A percentile compares a stretch with the other conserved stretches of the same genome.
Conservation (phyloP, 352 stramenopile genomes). For the Thraustochytrium striatum region DNA sequence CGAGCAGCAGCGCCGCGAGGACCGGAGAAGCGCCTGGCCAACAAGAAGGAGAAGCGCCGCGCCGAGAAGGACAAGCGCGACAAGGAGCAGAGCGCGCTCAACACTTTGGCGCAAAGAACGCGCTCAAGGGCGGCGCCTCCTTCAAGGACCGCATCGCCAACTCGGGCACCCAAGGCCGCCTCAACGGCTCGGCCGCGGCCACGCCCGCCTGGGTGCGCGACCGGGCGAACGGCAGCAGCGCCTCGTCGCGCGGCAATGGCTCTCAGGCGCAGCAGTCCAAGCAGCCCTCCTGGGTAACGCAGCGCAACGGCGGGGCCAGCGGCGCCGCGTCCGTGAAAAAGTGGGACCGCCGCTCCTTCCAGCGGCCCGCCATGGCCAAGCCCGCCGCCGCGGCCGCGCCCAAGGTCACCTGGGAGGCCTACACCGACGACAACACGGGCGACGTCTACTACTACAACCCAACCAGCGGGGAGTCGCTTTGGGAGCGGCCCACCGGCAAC, state of each 20-base stretch:
- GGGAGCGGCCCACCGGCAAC: conserved; percentile 10
- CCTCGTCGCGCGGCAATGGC: no score
- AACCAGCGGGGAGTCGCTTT: conserved; percentile 8
- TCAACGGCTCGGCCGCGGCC: background rate
- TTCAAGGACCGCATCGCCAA: conserved; percentile 15
- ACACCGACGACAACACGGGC: conserved; percentile 25
- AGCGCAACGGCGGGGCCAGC: no score
- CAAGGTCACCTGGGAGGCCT: conserved; percentile 18
- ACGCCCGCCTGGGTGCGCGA: conserved; percentile 13
- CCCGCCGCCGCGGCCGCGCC: background rate
- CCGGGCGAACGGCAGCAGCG: background rate
- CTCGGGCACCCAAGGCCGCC: no score
- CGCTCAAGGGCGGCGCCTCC: conserved; percentile 31
- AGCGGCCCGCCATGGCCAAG: background rate
- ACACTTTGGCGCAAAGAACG: conserved; percentile 38
- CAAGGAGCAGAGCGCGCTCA: conserved; percentile 32
- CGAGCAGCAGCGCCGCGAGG: conserved; percentile 25
- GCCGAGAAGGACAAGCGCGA: conserved; percentile 45
- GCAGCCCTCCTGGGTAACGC: no score
- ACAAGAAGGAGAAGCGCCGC: conserved; percentile 40
- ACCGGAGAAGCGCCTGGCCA: conserved; percentile 21
- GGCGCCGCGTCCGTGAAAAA: background rate
- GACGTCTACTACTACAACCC: conserved; percentile 43
- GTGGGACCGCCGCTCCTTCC: background rate
- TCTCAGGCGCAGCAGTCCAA: no score